Conservation (phyloP, 2,329 filamentous ascomycete genomes). For the Sporothrix brunneoviolacea region DNA sequence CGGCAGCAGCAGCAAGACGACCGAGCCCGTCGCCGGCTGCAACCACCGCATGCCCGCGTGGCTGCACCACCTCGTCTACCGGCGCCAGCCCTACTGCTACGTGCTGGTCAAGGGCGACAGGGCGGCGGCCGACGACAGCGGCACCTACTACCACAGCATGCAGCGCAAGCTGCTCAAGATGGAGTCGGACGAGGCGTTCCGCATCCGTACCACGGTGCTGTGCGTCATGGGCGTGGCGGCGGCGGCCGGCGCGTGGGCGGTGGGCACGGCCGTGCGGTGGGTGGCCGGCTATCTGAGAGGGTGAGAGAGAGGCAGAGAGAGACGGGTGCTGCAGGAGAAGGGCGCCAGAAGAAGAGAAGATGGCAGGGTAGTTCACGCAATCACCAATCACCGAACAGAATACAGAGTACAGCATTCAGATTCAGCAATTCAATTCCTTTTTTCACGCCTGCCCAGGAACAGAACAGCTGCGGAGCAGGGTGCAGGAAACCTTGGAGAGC, state of each 20-base stretch:
- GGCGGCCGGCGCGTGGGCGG: conserved; percentile 25
- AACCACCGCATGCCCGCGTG: conserved; percentile 29
- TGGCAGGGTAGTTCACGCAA: no score
- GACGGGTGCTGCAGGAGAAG: no score
- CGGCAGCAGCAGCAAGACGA: not conserved
- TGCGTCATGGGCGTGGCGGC: conserved; percentile 37
- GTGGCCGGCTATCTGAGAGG: not conserved
- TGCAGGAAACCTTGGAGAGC: no score
- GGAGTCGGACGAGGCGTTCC: conserved; percentile 58
- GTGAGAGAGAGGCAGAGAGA: not conserved
- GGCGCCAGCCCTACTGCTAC: conserved; percentile 33
- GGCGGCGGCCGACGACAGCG: conserved; percentile 20
- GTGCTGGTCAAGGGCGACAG: conserved; percentile 20
- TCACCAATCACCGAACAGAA: no score
- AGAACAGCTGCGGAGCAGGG: no score
- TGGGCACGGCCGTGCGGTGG: conserved; percentile 22
- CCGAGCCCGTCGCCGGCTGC: conserved; percentile 11
- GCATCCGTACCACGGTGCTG: conserved; percentile 50
- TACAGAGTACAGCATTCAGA: no score
- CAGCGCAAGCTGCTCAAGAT: conserved; percentile 55
- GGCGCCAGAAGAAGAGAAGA: no score
- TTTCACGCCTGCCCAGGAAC: no score
- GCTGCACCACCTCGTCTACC: conserved; percentile 37
- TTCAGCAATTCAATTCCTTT: no score
- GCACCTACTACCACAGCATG: conserved; percentile 47